Percentiles rank a stretch among this genome's conserved stretches.
Evolutionary conservation across 305 asterid genomes (phyloP).

Genomic region (Withania somnifera): DNA sequence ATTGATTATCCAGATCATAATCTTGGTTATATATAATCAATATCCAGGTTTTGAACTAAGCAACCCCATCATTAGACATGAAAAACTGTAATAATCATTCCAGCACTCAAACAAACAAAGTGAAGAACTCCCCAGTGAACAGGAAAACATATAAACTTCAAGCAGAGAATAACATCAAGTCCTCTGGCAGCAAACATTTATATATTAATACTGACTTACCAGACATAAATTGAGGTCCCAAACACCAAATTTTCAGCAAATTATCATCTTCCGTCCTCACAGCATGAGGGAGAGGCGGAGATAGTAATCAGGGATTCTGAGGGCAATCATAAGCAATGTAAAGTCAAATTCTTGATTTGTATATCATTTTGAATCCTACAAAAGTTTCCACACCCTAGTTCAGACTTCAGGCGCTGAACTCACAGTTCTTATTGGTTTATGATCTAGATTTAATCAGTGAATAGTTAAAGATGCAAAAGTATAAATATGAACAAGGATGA

Average conservation of each 20-base stretch:
- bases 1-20: too few relatives aligned
- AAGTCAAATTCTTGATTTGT: not conserved
- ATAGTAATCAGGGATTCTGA: not conserved
- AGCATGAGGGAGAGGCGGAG: not conserved
- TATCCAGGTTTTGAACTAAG: not conserved
- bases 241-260: not conserved
- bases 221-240: not conserved
- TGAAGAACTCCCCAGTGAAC: not conserved
- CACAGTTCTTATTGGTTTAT: not conserved
- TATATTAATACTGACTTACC: not conserved
- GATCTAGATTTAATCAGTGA: not conserved
- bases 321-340: not conserved
- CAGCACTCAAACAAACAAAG: not conserved
- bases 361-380: not conserved
- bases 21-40: too few relatives aligned
- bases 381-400: not conserved
- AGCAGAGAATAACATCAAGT: not conserved
- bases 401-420: not conserved
- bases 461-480: not conserved
- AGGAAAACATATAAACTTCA: not conserved
- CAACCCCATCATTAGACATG: not conserved
- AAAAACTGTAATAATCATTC: not conserved
- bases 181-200: not conserved
- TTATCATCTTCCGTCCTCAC: not conserved
- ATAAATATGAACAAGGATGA: conserved; percentile 1